These are phyloP conservation scores for Mycena galericulata DNA, from an alignment of 768 basidiomycete species.

Conservation along the genomic window DNA sequence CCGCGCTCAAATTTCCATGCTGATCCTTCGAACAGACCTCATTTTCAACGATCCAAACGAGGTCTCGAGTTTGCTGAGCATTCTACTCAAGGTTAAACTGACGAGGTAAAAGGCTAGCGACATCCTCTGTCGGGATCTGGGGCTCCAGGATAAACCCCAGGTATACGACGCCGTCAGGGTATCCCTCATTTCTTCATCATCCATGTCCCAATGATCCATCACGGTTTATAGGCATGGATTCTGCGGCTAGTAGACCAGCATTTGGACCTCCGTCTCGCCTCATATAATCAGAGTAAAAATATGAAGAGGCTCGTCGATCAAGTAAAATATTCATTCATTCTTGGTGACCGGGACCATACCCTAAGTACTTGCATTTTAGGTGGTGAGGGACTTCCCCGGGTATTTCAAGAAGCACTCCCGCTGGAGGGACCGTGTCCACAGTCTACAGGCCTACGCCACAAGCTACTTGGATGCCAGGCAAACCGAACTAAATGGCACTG, in stretches of 20 bases:
- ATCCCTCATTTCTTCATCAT: background rate
- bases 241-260: background rate
- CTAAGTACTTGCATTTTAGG: background rate
- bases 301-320: background rate
- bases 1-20: no score
- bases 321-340: background rate
- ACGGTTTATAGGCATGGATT: background rate
- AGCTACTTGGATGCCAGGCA: background rate
- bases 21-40: background rate
- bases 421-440: background rate
- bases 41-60: background rate
- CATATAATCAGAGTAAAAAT: background rate
- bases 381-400: background rate
- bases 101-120: background rate
- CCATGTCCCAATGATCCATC: no score
- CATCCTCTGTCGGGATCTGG: background rate
- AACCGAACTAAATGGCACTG: background rate
- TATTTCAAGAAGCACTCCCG: background rate
- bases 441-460: background rate
- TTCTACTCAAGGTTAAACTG: background rate
- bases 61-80: background rate
- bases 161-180: background rate
- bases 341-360: background rate
- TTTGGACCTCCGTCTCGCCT: background rate
- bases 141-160: background rate